Conservation (phyloP, 2,329 filamentous ascomycete species). For the Aspergillus sp. region DNA sequence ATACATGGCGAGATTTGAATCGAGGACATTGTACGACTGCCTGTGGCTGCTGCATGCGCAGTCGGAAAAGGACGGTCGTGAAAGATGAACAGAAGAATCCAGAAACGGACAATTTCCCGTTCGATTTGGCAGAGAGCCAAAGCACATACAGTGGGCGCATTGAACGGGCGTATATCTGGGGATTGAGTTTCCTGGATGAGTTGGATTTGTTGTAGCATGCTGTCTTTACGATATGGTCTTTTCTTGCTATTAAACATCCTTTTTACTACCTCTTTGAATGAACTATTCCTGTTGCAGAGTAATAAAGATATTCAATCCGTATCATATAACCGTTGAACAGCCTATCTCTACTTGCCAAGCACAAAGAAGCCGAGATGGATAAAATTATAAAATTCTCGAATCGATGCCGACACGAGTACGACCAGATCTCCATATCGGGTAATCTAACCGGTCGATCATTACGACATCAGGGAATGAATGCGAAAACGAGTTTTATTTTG, state of each 20-base stretch:
- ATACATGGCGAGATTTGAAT: not conserved
- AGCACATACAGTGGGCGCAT: not conserved
- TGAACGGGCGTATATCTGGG: not conserved
- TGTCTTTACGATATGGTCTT: not conserved
- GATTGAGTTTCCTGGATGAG: not conserved
- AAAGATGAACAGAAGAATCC: not conserved
- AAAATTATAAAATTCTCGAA: no score
- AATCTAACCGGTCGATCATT: no score
- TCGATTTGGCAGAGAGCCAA: not conserved
- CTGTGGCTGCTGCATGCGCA: not conserved
- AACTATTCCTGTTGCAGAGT: no score
- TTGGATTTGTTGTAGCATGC: not conserved
- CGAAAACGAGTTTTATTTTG: no score
- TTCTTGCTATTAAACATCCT: not conserved
- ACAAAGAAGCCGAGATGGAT: no score
- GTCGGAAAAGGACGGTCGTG: not conserved
- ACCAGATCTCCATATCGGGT: no score
- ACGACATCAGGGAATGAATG: no score
- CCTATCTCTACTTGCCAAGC: no score
- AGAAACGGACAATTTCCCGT: not conserved
- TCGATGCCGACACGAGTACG: no score
- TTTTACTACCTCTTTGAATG: not conserved
- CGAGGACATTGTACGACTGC: not conserved
- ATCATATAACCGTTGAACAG: no score
- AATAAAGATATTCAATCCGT: no score